Percentiles rank a stretch among this genome's conserved stretches.
Evolutionary conservation across 768 basidiomycete species (phyloP).

Genomic region (Suillus clintonianus): DNA sequence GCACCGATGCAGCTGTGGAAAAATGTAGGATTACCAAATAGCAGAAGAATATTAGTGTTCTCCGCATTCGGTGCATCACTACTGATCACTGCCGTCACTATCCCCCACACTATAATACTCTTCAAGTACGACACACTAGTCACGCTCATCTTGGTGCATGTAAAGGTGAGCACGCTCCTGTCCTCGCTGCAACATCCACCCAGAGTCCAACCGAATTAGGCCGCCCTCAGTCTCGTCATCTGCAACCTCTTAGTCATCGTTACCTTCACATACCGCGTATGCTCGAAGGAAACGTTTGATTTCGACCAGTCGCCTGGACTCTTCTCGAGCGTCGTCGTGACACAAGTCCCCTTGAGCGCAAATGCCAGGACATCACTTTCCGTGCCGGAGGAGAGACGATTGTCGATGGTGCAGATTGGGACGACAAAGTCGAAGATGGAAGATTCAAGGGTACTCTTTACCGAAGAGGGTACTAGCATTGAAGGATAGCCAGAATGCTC

Average conservation of each 20-base stretch:
- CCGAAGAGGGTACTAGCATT: too few relatives aligned
- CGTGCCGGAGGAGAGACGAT: too few relatives aligned
- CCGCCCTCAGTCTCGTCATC: conserved; percentile 22
- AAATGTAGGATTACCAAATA: conserved; percentile 6
- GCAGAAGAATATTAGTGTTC: conserved; percentile 18
- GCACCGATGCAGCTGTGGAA: conserved; percentile 18
- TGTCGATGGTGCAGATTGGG: too few relatives aligned
- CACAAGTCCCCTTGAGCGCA: too few relatives aligned
- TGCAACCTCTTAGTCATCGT: conserved; percentile 29
- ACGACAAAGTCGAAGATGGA: too few relatives aligned
- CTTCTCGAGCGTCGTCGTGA: too few relatives aligned
- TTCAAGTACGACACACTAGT: not conserved
- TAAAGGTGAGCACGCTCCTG: conserved; percentile 17
- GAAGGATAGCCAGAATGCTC: too few relatives aligned
- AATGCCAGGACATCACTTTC: too few relatives aligned
- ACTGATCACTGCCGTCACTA: conserved; percentile 18
- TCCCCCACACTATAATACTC: conserved; percentile 17
- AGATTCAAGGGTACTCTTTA: too few relatives aligned
- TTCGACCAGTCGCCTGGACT: conserved; percentile 3
- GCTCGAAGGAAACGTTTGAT: not conserved
- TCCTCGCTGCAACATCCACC: too few relatives aligned
- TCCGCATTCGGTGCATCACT: conserved; percentile 20
- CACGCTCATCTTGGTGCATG: conserved; percentile 18
- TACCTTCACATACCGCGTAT: conserved; percentile 18
- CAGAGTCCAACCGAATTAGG: conserved; percentile 5